Conservation (phyloP, 129 eudicot genomes). For the Centrapalus pauciflorus region DNA sequence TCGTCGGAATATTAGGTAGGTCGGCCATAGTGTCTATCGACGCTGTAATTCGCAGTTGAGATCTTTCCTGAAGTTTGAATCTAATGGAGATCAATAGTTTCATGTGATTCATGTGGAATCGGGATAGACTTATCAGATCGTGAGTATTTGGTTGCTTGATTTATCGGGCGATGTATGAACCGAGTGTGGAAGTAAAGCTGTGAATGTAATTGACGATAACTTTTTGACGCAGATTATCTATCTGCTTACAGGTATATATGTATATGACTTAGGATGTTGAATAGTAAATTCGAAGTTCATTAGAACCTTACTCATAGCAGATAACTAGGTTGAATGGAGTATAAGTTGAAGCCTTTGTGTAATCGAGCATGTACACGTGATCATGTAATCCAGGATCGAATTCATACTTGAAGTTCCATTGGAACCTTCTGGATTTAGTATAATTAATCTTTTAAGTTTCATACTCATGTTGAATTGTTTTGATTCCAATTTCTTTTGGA, state of each 20-base stretch:
- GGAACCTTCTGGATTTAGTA: neutral
- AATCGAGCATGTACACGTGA: neutral
- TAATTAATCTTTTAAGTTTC: neutral
- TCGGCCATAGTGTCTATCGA: slow-evolving; percentile 12
- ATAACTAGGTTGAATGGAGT: neutral
- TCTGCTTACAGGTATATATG: neutral
- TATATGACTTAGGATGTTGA: slow-evolving; percentile 6
- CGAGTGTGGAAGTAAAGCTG: slow-evolving; percentile 3
- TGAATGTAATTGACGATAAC: neutral
- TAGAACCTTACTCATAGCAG: neutral
- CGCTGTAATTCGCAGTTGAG: neutral
- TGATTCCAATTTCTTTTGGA: neutral
- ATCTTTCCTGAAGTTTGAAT: slow-evolving; percentile 12
- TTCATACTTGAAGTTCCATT: neutral
- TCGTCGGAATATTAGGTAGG: slow-evolving; percentile 7
- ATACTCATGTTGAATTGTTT: neutral
- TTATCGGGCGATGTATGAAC: neutral
- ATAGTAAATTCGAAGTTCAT: neutral
- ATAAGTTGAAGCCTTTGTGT: neutral
- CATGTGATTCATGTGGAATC: neutral
- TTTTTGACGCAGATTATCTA: neutral
- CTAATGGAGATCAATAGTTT: neutral
- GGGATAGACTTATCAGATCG: slow-evolving; percentile 6
- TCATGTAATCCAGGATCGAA: neutral
- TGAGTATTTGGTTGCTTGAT: neutral